A percentile compares a stretch with the other conserved stretches of the same genome.
These are phyloP conservation scores for Sinapis alba DNA, from an alignment of 441 rosid genomes.

Conservation along the genomic window DNA sequence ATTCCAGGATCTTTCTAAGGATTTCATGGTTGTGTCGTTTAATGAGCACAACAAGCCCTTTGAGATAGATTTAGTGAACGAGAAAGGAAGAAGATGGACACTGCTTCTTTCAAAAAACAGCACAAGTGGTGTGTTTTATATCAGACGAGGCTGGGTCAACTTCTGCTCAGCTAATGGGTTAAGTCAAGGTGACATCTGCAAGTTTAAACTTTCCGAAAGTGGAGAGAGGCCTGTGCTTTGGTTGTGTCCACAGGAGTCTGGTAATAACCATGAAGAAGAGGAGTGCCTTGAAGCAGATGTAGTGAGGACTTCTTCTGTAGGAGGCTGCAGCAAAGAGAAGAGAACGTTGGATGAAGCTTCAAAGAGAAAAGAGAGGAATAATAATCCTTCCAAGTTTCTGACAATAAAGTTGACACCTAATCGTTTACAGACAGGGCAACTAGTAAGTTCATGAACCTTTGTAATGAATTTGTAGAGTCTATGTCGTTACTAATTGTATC, in stretches of 20 bases:
- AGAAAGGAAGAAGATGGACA: constrained; percentile 27
- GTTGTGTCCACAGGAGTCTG: constrained; percentile 22
- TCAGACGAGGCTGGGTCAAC: constrained; percentile 32
- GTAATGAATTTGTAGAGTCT: constrained; percentile 2
- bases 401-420: not conserved
- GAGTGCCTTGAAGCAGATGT: not conserved
- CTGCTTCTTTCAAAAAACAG: constrained; percentile 19
- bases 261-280: not conserved
- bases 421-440: constrained; percentile 18
- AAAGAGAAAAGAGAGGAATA: constrained; percentile 10
- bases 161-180: constrained; percentile 25
- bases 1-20: constrained; percentile 33
- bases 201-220: constrained; percentile 20
- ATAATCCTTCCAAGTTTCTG: not conserved
- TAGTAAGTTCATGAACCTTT: constrained; percentile 29
- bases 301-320: not conserved
- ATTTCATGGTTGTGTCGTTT: not conserved
- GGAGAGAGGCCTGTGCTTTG: constrained; percentile 25
- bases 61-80: constrained; percentile 33
- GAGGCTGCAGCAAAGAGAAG: constrained; percentile 22
- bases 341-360: not conserved
- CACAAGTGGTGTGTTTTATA: constrained; percentile 34
- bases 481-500: not conserved
- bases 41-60: not conserved
- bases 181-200: constrained; percentile 7